Conservation (phyloP, 345 rosid genomes). For the Odontarrhena argentea region DNA sequence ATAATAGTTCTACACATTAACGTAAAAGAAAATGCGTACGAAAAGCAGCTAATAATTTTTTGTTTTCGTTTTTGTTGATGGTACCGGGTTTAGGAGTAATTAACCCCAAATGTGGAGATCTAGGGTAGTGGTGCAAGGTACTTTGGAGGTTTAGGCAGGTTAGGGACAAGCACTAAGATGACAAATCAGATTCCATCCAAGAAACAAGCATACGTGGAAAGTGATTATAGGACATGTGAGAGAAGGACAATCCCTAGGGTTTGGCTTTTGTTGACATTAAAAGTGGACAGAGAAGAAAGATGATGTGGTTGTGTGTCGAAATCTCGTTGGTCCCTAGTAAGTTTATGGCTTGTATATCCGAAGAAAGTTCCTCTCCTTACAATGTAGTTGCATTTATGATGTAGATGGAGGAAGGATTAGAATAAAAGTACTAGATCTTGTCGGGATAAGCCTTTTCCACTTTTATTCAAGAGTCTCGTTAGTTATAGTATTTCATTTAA, state of each 20-base stretch:
- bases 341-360: slow-evolving; percentile 14
- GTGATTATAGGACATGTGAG: slow-evolving; percentile 17
- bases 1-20: neutral
- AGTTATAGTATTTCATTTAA: neutral
- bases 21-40: neutral
- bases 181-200: slow-evolving; percentile 11
- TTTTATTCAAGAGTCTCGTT: slow-evolving; percentile 1
- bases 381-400: slow-evolving; percentile 29
- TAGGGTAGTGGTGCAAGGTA: slow-evolving; percentile 20
- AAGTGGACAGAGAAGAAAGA: slow-evolving; percentile 32
- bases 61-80: neutral
- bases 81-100: neutral
- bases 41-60: neutral
- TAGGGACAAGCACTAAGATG: slow-evolving; percentile 36
- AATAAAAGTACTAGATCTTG: slow-evolving; percentile 36
- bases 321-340: slow-evolving; percentile 34
- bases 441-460: slow-evolving; percentile 27
- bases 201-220: slow-evolving; percentile 29
- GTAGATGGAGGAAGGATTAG: slow-evolving; percentile 36
- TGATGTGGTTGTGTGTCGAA: slow-evolving; percentile 30
- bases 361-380: slow-evolving; percentile 30
- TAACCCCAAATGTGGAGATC: slow-evolving; percentile 15
- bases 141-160: slow-evolving; percentile 17
- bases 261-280: slow-evolving; percentile 37
- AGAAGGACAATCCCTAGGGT: slow-evolving; percentile 29